Conservation (phyloP, 1,284 basidiomycete genomes). For the Polyporus tsugae region DNA sequence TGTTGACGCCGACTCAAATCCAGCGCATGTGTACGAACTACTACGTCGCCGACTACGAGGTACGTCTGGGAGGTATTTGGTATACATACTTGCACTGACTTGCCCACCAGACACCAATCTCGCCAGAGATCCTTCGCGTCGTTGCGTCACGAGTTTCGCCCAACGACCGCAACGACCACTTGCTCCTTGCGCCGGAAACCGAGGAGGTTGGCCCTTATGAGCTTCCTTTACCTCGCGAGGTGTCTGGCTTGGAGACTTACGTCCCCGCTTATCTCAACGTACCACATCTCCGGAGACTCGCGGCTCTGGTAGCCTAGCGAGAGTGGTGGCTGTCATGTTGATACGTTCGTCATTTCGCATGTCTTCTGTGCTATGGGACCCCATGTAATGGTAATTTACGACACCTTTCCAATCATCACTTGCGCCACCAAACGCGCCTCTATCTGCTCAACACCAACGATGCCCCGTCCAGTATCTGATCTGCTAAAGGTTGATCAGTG, state of each 20-base stretch:
- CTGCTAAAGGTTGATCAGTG: constrained; percentile 32
- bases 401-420: constrained; percentile 24
- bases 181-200: constrained; percentile 92
- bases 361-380: constrained; percentile 36
- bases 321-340: constrained; percentile 26
- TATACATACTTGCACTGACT: not conserved
- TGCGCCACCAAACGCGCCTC: not conserved
- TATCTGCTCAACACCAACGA: constrained; percentile 28
- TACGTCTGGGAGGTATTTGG: constrained; percentile 42
- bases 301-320: constrained; percentile 78
- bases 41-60: constrained; percentile 98
- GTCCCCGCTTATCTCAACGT: constrained; percentile 89
- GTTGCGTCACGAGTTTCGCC: constrained; percentile 94
- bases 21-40: constrained; percentile 99
- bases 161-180: constrained; percentile 94
- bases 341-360: constrained; percentile 40
- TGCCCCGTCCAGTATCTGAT: constrained; percentile 38
- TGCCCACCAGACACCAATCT: constrained; percentile 84
- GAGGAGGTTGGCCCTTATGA: constrained; percentile 96
- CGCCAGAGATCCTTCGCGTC: constrained; percentile 95
- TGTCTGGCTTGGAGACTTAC: constrained; percentile 88
- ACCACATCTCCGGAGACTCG: constrained; percentile 82
- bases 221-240: constrained; percentile 85
- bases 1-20: constrained; percentile 99
- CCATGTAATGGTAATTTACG: constrained; percentile 36